Evolutionary conservation across 2,329 filamentous ascomycete genomes (phyloP), one percentile per base, ranked within the genome.

Genomic region (Gaeumannomyces tritici): DNA sequence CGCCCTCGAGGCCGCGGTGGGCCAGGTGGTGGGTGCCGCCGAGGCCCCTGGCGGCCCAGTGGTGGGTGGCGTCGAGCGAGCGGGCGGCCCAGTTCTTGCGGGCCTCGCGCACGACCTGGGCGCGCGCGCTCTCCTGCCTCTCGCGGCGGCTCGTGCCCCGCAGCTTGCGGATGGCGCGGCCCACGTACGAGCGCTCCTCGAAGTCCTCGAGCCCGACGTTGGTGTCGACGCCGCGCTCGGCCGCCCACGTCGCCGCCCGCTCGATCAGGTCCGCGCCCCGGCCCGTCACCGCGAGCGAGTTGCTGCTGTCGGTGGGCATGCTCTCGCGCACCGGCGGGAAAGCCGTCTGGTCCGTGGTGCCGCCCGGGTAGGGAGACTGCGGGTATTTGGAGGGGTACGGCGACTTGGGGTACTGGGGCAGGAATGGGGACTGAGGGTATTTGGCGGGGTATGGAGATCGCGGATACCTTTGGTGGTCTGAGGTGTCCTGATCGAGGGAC

Each of bases 151-250:
- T 55, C 51, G 51, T 55, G 51, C 47, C 60, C 29, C 55, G 54
- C 42, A 61, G 33, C 51, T 56, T 61, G 60, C 60, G 60, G 26
- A 61, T 54, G 51, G 60, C 60, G 21, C 60, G 60, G 12, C 60
- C 60, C 11, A 61, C 51, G 24, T 55, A 27, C 21, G 60, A 61
- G 18, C 60, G 28, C n/a, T 51, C 54, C n/a, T 61, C 60, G 26
- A 61, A 61, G 60, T 61, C 47, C 51, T 61, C 60, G 21, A 61
- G 51, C 29, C 60, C 60, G 51, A 61, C 60, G 51, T 61, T 56
- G 29, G 51, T 61, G 60, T 61, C 60, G 28, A 61, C 51, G 51
- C 60, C 60, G 11, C 60, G 60, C 51, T 51, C 33, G 15, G 51
- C 33, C 5, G 60, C 60, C 60, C 60, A 61, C 51, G 60, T 54